A percentile compares a stretch with the other conserved stretches of the same genome.
These are phyloP conservation scores for Fonsecaea monophora DNA, from an alignment of 2,329 filamentous ascomycete genomes.

Conservation along the genomic window DNA sequence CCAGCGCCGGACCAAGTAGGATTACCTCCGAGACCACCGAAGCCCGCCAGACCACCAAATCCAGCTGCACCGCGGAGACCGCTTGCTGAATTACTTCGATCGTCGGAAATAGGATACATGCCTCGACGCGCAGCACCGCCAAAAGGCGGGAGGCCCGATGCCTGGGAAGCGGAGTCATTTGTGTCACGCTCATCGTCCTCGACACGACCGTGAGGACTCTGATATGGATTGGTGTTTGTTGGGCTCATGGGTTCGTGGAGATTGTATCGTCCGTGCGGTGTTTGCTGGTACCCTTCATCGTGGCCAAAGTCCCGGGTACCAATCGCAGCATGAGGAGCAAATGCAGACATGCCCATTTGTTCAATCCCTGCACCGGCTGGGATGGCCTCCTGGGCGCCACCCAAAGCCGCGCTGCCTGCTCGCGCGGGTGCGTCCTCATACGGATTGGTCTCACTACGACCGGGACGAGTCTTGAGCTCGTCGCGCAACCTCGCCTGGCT, in stretches of 20 bases:
- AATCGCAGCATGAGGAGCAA: constrained; percentile 66
- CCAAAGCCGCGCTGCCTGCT: constrained; percentile 70
- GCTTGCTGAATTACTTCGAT: constrained; percentile 92
- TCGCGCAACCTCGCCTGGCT: constrained; percentile 60
- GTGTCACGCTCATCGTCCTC: constrained; percentile 68
- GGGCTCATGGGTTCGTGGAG: constrained; percentile 79
- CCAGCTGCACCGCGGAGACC: constrained; percentile 63
- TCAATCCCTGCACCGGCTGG: constrained; percentile 57
- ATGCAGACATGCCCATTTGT: constrained; percentile 65
- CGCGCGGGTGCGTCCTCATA: constrained; percentile 58
- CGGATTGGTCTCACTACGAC: constrained; percentile 58
- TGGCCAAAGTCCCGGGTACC: constrained; percentile 65
- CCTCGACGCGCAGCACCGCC: constrained; percentile 53
- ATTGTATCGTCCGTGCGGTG: constrained; percentile 57
- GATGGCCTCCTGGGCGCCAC: constrained; percentile 75
- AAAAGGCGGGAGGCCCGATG: constrained; percentile 52
- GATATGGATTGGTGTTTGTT: constrained; percentile 94
- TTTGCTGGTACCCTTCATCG: constrained; percentile 64
- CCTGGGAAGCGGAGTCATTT: constrained; percentile 51
- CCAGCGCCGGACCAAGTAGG: constrained; percentile 56
- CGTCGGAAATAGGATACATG: constrained; percentile 69
- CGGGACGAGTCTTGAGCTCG: constrained; percentile 53
- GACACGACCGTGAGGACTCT: constrained; percentile 78
- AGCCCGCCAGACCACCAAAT: constrained; percentile 63
- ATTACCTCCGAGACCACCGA: constrained; percentile 61